Evolutionary conservation across 202 grass and related monocot genomes (phyloP).

Genomic region (Hordeum pubiflorum): DNA sequence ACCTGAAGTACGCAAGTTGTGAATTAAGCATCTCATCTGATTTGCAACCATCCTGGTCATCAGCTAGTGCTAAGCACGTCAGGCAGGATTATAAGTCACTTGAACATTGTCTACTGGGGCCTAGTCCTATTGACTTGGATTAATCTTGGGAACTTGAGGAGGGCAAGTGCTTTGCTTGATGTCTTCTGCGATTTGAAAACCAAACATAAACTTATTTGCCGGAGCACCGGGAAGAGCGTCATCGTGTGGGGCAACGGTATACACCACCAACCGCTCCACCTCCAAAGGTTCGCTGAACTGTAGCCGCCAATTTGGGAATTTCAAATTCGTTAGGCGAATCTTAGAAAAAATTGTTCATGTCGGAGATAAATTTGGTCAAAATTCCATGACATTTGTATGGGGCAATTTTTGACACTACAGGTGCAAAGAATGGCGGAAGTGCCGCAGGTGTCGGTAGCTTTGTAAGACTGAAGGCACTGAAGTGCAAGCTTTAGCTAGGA

Average conservation of each 20-base stretch:
- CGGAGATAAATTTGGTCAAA: neutral
- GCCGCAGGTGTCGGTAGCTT: constrained; percentile 33
- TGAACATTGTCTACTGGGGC: neutral
- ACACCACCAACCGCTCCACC: constrained; percentile 3
- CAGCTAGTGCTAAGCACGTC: neutral
- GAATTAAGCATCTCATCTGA: neutral
- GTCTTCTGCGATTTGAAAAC: neutral
- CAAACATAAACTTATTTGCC: constrained; percentile 19
- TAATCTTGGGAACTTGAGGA: too few relatives aligned
- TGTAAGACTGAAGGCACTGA: constrained; percentile 44
- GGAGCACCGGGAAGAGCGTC: constrained; percentile 46
- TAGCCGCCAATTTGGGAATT: too few relatives aligned
- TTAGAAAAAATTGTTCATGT: neutral
- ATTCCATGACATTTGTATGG: neutral
- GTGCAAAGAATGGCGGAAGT: constrained; percentile 18
- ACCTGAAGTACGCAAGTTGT: neutral
- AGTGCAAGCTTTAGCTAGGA: constrained; percentile 45
- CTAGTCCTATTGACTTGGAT: neutral
- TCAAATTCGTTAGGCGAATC: neutral
- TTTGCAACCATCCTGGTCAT: neutral
- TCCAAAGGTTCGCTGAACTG: neutral
- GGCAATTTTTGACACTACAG: constrained; percentile 26
- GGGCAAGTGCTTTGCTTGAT: neutral
- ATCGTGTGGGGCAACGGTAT: constrained; percentile 65
- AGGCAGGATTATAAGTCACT: neutral